Conservation (phyloP, 2,329 filamentous ascomycete species). For the Cadophora sp. region DNA sequence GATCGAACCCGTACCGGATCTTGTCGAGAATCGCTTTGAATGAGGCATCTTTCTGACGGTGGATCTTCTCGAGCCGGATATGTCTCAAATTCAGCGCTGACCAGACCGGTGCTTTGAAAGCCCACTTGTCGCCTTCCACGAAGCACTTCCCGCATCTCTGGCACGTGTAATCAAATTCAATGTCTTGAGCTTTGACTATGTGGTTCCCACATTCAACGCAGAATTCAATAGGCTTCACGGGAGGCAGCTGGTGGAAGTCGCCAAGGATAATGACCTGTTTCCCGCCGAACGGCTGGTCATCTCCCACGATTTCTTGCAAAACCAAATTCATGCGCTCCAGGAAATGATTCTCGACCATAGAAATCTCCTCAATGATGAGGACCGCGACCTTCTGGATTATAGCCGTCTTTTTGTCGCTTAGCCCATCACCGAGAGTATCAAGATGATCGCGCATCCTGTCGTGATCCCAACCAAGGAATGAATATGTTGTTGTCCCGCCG, state of each 20-base stretch:
- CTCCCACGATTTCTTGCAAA: constrained; percentile 28
- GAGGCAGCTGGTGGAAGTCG: constrained; percentile 42
- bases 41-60: constrained; percentile 39
- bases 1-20: constrained; percentile 33
- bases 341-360: constrained; percentile 42
- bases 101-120: constrained; percentile 40
- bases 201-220: constrained; percentile 36
- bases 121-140: constrained; percentile 38
- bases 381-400: constrained; percentile 17
- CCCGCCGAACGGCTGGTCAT: constrained; percentile 36
- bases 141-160: constrained; percentile 11
- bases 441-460: constrained; percentile 31
- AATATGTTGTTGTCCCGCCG: constrained; percentile 38
- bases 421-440: not conserved
- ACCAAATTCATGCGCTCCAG: constrained; percentile 37
- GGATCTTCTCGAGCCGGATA: constrained; percentile 39
- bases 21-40: constrained; percentile 41
- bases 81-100: constrained; percentile 31
- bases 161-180: constrained; percentile 6
- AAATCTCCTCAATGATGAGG: constrained; percentile 41
- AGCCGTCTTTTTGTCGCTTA: too few species aligned
- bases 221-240: constrained; percentile 39
- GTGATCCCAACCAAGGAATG: constrained; percentile 39
- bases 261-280: constrained; percentile 41
- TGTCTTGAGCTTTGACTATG: constrained; percentile 20